Conservation (phyloP, 2,329 filamentous ascomycete genomes). For the Fusarium nurragi region DNA sequence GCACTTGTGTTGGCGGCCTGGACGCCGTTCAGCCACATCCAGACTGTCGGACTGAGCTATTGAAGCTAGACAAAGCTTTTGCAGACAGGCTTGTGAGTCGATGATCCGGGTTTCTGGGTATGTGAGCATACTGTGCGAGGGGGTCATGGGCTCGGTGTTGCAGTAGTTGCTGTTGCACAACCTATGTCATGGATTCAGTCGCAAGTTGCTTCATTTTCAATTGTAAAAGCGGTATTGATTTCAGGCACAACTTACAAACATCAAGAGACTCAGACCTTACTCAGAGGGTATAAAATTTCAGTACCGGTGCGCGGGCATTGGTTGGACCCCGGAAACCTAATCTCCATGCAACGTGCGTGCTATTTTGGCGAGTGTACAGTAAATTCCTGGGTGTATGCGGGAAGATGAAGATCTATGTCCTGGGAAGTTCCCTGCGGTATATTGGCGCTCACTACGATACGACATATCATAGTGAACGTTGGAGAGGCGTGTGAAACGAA, state of each 20-base stretch:
- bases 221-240: not conserved
- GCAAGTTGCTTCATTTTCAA: not conserved
- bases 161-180: not conserved
- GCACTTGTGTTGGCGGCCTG: slow-evolving; percentile 22
- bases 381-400: not conserved
- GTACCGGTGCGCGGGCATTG: slow-evolving; percentile 5
- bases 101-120: slow-evolving; percentile 12
- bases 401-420: slow-evolving; percentile 1
- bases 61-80: slow-evolving; percentile 13
- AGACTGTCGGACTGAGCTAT: slow-evolving; percentile 27
- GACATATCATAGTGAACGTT: not conserved
- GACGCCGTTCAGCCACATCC: slow-evolving; percentile 27
- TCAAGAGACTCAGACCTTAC: slow-evolving; percentile 19
- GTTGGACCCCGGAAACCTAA: slow-evolving; percentile 2
- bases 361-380: not conserved
- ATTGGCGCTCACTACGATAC: not conserved
- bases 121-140: slow-evolving; percentile 1
- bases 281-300: slow-evolving; percentile 10
- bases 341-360: slow-evolving; percentile 3
- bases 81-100: slow-evolving; percentile 9
- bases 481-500: slow-evolving; percentile 17
- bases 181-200: not conserved
- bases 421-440: slow-evolving; percentile 24
- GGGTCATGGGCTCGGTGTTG: not conserved
- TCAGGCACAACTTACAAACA: slow-evolving; percentile 2